Base-by-base conservation (phyloP, 345 rosid genomes). In the Luvunga scandens region DNA sequence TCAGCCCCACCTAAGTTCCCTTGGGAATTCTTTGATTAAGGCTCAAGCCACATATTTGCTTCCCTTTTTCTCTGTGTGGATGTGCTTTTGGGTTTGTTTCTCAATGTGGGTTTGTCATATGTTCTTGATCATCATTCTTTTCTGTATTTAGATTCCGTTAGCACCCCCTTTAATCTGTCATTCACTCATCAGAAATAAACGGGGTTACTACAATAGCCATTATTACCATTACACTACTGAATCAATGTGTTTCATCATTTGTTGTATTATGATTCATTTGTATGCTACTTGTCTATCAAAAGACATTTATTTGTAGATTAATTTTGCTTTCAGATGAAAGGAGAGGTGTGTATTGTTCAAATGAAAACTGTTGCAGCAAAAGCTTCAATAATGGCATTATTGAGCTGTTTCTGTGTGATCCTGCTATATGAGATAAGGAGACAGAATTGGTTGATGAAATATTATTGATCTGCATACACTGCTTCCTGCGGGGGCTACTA, bases 1-100 rank as follows among this genome's bases (percentile, higher is more conserved):
- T 69, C 85, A 25, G 84, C 79, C 53, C 93, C 87, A 18, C 93
- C 93, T 0, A 90, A 89, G 84, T 94, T 97, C 85, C 88, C 89
- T 14, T 97, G 99, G 99, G 99, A 97, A 87, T 87, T 91, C 84
- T 90, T 91, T 77, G 94, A 91, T 79, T 91, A 83, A 86, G 75
- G 45, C 62, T n/a, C 28, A 76, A 38, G 69, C 67, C 71, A 76
- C 73, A 39, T 77, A 61, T 71, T 73, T 74, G 79, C 62, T 69
- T 18, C 57, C 21, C 22, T 57, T 75, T 69, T 81, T 71, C 78
- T 80, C 84, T 84, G 97, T 89, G 93, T 88, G 95, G 81, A 87
- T 84, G 87, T 89, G 88, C 63, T 86, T 45, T 80, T 82, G 75
- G 82, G 77, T 73, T 83, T 84, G 83, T 86, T 72, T 80, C 78